Evolutionary conservation across 2,329 filamentous ascomycete species (phyloP), one percentile per base, ranked within the genome.

Genomic region (Talaromyces sp.): DNA sequence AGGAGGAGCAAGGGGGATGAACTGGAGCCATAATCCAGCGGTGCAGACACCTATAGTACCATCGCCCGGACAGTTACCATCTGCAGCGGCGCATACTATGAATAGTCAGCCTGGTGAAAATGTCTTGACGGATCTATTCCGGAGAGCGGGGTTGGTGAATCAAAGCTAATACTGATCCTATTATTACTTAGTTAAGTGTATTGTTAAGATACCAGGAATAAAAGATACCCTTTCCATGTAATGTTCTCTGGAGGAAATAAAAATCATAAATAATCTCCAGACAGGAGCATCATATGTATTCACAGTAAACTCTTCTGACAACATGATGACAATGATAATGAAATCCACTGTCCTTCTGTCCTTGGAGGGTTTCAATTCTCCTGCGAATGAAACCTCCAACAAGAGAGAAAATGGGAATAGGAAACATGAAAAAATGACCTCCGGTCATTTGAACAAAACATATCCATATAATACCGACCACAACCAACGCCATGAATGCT

Each of bases 71-170:
- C 56, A 57, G 3, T 45, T 45, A 36, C 39, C 57, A 35, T n/a
- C 40, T 22, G 17, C 53, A 19, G 28, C 31, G 2, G 53, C 35
- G 5, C 54, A 56, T n/a, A n/a, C 8, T 7, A 39, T 46, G n/a
- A 39, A 39, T 21, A 39, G n/a, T 19, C 53, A 56, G 53, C 33
- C 43, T 13, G 41, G 40, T 19, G 53, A 59, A 19, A 73, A 77
- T 65, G 68, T 76, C n/a, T 63, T 78, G 19, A 70, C 70, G 10
- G 69, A 75, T 63, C 60, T 78, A 11, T 78, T 79, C 58, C 71
- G 73, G 55, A 73, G 70, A 62, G 76, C 76, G 11, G 75, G 75
- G 35, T 61, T 76, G 36, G 67, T 56, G 15, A 36, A 56, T 55
- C 57, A 55, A 15, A 52, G 28, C 22, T 45, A 33, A 58, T 55